Evolutionary conservation across 2,329 filamentous ascomycete genomes (phyloP).

Genomic region (Hypoxylon sp.): DNA sequence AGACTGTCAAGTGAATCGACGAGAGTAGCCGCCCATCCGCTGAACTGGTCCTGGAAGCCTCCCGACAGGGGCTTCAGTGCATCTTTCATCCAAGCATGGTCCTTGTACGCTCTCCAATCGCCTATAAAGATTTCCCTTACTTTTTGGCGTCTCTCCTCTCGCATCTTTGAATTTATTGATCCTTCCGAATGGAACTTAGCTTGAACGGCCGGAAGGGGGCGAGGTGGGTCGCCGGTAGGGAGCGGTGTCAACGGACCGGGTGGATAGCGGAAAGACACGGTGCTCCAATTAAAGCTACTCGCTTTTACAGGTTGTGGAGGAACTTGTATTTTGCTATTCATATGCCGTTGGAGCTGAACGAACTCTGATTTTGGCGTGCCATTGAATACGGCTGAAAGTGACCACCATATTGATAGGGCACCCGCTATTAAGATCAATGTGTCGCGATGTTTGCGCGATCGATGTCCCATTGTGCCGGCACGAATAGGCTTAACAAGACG

Average conservation of each 20-base stretch:
- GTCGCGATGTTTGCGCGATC: slow-evolving; percentile 5
- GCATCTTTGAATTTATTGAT: slow-evolving; percentile 42
- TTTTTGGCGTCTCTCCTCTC: slow-evolving; percentile 53
- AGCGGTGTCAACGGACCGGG: slow-evolving; percentile 37
- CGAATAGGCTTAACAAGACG: not conserved
- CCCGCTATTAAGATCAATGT: slow-evolving; percentile 7
- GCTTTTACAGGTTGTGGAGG: slow-evolving; percentile 28
- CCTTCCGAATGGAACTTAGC: slow-evolving; percentile 52
- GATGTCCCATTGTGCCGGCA: slow-evolving; percentile 5
- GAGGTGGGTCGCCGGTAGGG: not conserved
- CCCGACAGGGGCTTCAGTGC: slow-evolving; percentile 63
- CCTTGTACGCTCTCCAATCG: slow-evolving; percentile 63
- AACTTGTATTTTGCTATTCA: slow-evolving; percentile 50
- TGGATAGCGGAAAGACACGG: slow-evolving; percentile 52
- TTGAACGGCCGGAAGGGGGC: slow-evolving; percentile 56
- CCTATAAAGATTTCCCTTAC: slow-evolving; percentile 56
- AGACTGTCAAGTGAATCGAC: slow-evolving; percentile 68
- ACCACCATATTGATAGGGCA: slow-evolving; percentile 31
- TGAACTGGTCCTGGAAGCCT: slow-evolving; percentile 61
- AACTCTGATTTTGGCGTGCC: slow-evolving; percentile 36
- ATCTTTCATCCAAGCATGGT: slow-evolving; percentile 65
- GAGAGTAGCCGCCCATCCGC: slow-evolving; percentile 67
- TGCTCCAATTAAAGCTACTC: slow-evolving; percentile 59
- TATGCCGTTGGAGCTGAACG: slow-evolving; percentile 51
- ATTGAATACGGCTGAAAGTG: slow-evolving; percentile 16